phyloP scores from a whole-genome alignment of 331 rosid species.

The Pyracantha coccinea region DNA sequence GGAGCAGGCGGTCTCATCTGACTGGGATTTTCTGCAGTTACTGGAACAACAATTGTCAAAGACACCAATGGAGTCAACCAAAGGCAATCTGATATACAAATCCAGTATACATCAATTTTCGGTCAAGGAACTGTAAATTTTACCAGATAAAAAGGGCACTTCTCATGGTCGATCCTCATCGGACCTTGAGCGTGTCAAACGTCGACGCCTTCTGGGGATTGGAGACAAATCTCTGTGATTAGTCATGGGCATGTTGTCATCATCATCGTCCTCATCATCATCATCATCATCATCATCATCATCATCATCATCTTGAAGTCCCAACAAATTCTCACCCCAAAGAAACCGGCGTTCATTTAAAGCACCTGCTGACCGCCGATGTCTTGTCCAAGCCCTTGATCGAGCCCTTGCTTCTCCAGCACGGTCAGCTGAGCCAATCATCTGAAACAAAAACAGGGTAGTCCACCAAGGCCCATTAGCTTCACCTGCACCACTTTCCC shows the following conservation, averaged over 20 bases:
- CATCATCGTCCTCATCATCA: slow-evolving; percentile 28
- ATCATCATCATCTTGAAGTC: slow-evolving; percentile 40
- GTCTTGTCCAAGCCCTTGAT: slow-evolving; percentile 67
- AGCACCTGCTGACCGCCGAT: slow-evolving; percentile 44
- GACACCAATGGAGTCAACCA: slow-evolving; percentile 32
- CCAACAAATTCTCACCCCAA: slow-evolving; percentile 83
- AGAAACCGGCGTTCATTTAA: slow-evolving; percentile 54
- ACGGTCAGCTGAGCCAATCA: slow-evolving; percentile 64
- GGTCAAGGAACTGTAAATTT: slow-evolving; percentile 23
- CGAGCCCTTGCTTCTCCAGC: slow-evolving; percentile 58
- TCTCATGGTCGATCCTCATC: slow-evolving; percentile 52
- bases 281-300: slow-evolving; percentile 26
- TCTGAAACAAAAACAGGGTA: slow-evolving; percentile 64
- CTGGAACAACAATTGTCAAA: slow-evolving; percentile 34
- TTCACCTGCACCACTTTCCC: slow-evolving; percentile 35
- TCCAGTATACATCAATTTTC: slow-evolving; percentile 14
- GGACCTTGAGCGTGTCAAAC: slow-evolving; percentile 62
- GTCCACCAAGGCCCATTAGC: slow-evolving; percentile 59
- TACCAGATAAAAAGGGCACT: slow-evolving; percentile 33
- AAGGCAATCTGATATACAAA: slow-evolving; percentile 14
- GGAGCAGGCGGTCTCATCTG: not conserved
- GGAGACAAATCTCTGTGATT: slow-evolving; percentile 46
- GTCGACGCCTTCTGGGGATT: slow-evolving; percentile 68
- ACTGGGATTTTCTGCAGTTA: slow-evolving; percentile 20
- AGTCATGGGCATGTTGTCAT: slow-evolving; percentile 31